Evolutionary conservation across 78 protist species (phyloP).

Genomic region (Dictyostelium brefeldianum): DNA sequence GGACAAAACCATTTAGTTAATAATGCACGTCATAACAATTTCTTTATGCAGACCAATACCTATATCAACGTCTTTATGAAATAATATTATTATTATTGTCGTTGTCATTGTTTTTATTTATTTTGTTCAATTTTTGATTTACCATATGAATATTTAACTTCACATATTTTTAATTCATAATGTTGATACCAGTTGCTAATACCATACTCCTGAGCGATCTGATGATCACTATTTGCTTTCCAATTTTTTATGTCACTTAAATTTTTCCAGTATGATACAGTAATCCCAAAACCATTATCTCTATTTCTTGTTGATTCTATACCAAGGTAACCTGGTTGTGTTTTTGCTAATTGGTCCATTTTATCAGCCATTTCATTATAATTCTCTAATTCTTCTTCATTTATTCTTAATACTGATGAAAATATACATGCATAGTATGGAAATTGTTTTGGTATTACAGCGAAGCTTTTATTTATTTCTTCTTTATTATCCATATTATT

Average conservation of each 20-base stretch:
- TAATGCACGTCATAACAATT: no score
- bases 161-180: neutral
- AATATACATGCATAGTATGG: conserved; percentile 1
- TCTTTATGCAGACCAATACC: no score
- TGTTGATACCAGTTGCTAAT: neutral
- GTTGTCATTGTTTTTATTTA: neutral
- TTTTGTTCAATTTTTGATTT: neutral
- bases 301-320: neutral
- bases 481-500: no score
- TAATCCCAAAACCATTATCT: neutral
- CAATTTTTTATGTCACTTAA: neutral
- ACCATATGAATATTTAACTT: conserved; percentile 22
- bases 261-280: neutral
- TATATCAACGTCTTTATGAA: no score
- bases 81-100: neutral
- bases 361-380: neutral
- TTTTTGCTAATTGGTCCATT: conserved; percentile 13
- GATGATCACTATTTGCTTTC: neutral
- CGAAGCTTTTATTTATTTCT: no score
- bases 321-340: neutral
- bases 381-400: neutral
- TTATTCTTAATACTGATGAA: neutral
- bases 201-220: neutral
- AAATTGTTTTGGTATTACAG: no score
- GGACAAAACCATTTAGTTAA: no score